Evolutionary conservation across 768 basidiomycete species (phyloP).

Genomic region (Suillus decipiens): DNA sequence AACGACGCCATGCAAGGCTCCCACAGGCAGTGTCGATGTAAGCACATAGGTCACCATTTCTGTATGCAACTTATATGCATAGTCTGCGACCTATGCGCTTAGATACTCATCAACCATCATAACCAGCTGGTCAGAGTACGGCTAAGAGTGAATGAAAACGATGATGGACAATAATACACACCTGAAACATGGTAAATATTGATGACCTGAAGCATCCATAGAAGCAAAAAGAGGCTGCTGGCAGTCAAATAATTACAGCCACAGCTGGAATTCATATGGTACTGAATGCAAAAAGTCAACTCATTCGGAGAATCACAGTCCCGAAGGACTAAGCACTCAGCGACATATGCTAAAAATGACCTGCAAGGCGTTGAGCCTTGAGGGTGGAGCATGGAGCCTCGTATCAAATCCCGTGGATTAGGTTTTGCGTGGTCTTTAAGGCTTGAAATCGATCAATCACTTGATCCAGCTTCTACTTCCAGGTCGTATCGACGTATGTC

Average conservation of each 20-base stretch:
- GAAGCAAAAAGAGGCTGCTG: neutral
- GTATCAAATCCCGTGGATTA: neutral
- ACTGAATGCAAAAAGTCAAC: neutral
- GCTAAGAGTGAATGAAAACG: neutral
- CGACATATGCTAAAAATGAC: neutral
- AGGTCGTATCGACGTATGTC: slow-evolving; percentile 27
- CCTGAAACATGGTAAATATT: neutral
- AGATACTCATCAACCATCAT: neutral
- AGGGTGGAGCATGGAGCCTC: no score
- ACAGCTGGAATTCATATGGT: neutral
- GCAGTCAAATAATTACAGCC: neutral
- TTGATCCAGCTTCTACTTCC: slow-evolving; percentile 18
- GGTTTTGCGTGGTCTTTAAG: neutral
- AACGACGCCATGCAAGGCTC: neutral
- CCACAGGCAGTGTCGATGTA: neutral
- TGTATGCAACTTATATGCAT: no score
- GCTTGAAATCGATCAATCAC: neutral
- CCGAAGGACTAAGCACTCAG: neutral
- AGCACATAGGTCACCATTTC: no score
- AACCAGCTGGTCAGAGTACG: neutral
- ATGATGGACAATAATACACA: neutral
- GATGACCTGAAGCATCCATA: neutral
- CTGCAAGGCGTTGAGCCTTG: neutral
- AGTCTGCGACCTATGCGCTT: neutral
- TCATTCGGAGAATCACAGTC: neutral